A percentile compares a stretch with the other conserved stretches of the same genome.
These are phyloP conservation scores for Tolypocladium tundrense DNA, from an alignment of 2,329 filamentous ascomycete genomes.

Conservation along the genomic window DNA sequence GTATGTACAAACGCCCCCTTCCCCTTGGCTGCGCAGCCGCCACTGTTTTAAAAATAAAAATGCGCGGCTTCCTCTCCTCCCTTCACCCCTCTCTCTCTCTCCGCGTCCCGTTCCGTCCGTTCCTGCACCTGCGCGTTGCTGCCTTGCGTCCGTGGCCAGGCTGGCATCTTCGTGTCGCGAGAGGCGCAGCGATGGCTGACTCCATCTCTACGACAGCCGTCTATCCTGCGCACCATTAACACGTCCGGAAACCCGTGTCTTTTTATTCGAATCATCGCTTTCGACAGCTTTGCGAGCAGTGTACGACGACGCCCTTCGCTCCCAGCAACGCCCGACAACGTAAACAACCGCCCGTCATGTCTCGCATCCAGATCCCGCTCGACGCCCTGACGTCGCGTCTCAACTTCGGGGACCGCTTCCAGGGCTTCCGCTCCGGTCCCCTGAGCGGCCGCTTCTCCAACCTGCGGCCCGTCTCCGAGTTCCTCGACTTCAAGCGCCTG, in stretches of 20 bases:
- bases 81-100: no score
- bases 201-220: background rate
- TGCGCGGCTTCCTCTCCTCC: background rate
- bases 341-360: slow-evolving; percentile 42
- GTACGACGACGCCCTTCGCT: background rate
- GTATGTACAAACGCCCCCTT: background rate
- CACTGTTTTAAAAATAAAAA: background rate
- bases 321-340: background rate
- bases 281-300: background rate
- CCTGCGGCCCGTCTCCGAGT: slow-evolving; percentile 82
- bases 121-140: background rate
- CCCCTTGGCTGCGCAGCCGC: background rate
- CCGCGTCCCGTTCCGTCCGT: background rate
- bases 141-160: background rate
- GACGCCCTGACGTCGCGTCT: slow-evolving; percentile 85
- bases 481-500: slow-evolving; percentile 89
- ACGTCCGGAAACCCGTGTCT: background rate
- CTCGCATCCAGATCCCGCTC: slow-evolving; percentile 84
- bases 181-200: background rate
- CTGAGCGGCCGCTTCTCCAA: slow-evolving; percentile 81
- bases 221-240: background rate
- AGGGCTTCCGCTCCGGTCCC: slow-evolving; percentile 69
- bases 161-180: background rate
- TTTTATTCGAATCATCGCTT: background rate
- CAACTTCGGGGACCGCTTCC: slow-evolving; percentile 77